Evolutionary conservation across 2,329 filamentous ascomycete genomes (phyloP).

Genomic region (Dendryphion nanum): DNA sequence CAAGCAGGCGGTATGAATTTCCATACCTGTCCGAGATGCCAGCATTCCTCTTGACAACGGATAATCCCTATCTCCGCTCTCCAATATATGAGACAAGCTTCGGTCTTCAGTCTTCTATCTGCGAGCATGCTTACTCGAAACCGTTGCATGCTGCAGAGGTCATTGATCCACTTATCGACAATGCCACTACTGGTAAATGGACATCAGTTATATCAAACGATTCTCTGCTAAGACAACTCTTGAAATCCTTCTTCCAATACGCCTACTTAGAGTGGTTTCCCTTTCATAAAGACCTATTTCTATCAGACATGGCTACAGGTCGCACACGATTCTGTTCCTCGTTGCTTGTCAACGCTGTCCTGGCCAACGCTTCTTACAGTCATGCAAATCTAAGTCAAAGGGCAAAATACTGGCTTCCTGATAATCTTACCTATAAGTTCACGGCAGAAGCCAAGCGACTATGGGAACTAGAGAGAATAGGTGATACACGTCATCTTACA

Average conservation of each 20-base stretch:
- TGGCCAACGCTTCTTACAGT: conserved; percentile 21
- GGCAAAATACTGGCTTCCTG: background rate
- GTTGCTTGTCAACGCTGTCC: conserved; percentile 18
- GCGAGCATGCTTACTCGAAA: background rate
- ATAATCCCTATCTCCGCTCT: background rate
- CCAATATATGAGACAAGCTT: background rate
- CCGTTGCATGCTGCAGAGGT: background rate
- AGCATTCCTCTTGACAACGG: background rate
- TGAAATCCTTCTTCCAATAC: conserved; percentile 4
- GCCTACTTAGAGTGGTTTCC: conserved; percentile 10
- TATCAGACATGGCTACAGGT: conserved; percentile 16
- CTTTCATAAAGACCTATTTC: conserved; percentile 18
- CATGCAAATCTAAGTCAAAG: background rate
- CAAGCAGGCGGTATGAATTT: background rate
- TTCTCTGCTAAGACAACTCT: background rate
- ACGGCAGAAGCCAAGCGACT: conserved; percentile 1
- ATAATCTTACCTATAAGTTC: background rate
- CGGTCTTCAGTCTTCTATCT: background rate
- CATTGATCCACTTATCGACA: background rate
- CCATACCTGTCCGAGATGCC: background rate
- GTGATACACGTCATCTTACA: background rate
- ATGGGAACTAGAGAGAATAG: conserved; percentile 1
- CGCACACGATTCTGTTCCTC: conserved; percentile 13
- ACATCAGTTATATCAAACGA: background rate
- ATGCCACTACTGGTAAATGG: background rate